Evolutionary conservation across 768 basidiomycete genomes (phyloP), one percentile per base, ranked within the genome.

Genomic region (Auricularia sp.): DNA sequence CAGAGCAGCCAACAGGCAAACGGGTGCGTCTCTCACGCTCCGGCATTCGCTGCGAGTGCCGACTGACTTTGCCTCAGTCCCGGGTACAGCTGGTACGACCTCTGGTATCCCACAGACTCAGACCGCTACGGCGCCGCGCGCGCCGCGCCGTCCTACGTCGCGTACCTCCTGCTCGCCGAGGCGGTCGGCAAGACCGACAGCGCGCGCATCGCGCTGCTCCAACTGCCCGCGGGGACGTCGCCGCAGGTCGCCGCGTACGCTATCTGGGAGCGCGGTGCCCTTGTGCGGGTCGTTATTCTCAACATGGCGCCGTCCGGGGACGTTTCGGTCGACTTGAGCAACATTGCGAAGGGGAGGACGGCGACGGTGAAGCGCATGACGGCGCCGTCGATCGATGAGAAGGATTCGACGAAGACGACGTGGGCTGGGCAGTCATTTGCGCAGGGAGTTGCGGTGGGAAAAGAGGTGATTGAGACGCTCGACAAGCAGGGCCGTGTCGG

Each of bases 81-180:
- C 45, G 56, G 56, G 16, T 59, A 62, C 54, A 68, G 59, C 61
- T 67, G 74, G 74, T 75, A 74, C 64, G 74, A 75, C 63, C 69
- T 74, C 18, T 75, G 74, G 71, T 75, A 74, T 68, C 74, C 75
- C 2, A 62, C 68, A 36, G 67, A 69, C 2, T 65, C 71, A 0
- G 70, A 68, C 11, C 71, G 72, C 18, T 74, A 70, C 63, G 73
- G 73, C 47, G 51, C 69, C 16, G 70, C 73, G 1, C 67, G 69
- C 36, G 71, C 74, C 0, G 69, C 71, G 18, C 74, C 74, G 0
- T 73, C 72, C 4, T 75, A 71, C 67, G 74, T 75, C 35, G 72
- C 74, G 5, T 72, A 73, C 61, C 74, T 76, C 10, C 69, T 76
- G 64, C 65, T 77, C 54, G 69, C 75, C 14, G 75, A 76, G 64